Base-by-base conservation (phyloP, 1,284 basidiomycete genomes). In the Phylloporus sp. region DNA sequence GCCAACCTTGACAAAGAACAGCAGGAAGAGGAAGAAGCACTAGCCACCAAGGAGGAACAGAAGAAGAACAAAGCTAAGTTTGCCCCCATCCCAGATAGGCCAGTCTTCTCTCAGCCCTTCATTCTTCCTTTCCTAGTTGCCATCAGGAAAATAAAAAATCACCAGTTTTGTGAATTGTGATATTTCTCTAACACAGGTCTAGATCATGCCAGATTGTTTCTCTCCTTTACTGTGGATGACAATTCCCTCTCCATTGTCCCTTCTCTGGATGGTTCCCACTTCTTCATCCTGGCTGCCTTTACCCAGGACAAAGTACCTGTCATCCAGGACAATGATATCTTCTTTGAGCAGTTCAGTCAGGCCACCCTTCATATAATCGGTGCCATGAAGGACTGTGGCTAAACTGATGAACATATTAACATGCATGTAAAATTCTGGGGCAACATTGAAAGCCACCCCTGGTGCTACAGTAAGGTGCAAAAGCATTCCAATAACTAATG, bases 341-440 rank as follows among this genome's bases (percentile, higher is more conserved):
- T 34, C 0, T 49, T 54, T 1, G 34, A 60, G 12, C 44, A 60
- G 26, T 60, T 60, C 26, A 20, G 28, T 3, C 59, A 61, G 47
- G 59, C 46, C 8, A 8, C 32, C 2, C 15, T 39, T 0, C 20
- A n/a, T 8, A 46, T 62, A 56, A 13, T 58, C 2, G 22, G 0
- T 1, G 32, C 39, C 10, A 60, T 63, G 32, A 8, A 11, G 1
- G 7, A 63, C 46, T 22, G 10, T n/a, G 37, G 32, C 1, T 63
- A 53, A 58, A 15, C 17, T 22, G 40, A 13, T 18, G 29, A 24
- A 1, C 54, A 63, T 18, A 22, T 63, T 7, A 17, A 60, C 46
- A 63, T 63, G 58, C 53, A 60, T 11, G 15, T 60, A 20, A 0
- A 2, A 1, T 60, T 63, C 49, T 63, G 54, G 44, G 28, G 29